Base-by-base conservation (phyloP, 2,329 filamentous ascomycete species). In the Phialocephala sp. region DNA sequence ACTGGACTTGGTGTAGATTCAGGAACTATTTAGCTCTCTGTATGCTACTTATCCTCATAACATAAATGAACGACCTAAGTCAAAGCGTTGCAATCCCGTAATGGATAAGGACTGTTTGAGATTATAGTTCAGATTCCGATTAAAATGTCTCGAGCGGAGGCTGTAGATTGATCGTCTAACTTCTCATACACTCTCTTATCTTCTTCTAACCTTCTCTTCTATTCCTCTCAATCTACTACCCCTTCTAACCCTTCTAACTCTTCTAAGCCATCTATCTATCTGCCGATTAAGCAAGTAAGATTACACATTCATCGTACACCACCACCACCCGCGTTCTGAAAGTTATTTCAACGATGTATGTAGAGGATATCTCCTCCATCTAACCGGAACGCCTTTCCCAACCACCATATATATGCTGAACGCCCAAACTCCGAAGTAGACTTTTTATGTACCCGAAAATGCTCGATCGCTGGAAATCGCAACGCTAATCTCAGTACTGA, bases 271-370 rank as follows among this genome's bases (percentile, higher is more conserved):
- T 22, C 43, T 22, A 45, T 45, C 41, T n/a, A 50, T 54, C 54
- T 58, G 60, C 52, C 27, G 41, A 58, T 63, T 58, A 62, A 62
- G 60, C 60, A 62, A 56, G 39, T 63, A 63, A 52, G 54, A 58
- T 63, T 63, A 63, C 54, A 63, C 47, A 22, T 20, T 12, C 18
- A 55, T 62, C 36, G 22, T 63, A 63, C 60, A 63, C 41, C 60
- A 32, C 14, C 24, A n/a, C 27, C 27, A 32, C 27, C 27, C 6
- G 8, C 22, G 45, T n/a, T 50, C 45, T 50, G 22, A 50, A 20
- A 27, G 11, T 27, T 20, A 24, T 24, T 20, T 3, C 27, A 32
- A 32, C 27, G 6, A 32, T 32, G 27, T 3, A 32, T 24, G 45
- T 11, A 50, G 45, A 27, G n/a, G 8, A 27, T 18, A 50, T 50